Percentiles rank a stretch among this genome's conserved stretches.
Conservation (phyloP, 805 yeast genomes). For the Candida tammaniensis region DNA sequence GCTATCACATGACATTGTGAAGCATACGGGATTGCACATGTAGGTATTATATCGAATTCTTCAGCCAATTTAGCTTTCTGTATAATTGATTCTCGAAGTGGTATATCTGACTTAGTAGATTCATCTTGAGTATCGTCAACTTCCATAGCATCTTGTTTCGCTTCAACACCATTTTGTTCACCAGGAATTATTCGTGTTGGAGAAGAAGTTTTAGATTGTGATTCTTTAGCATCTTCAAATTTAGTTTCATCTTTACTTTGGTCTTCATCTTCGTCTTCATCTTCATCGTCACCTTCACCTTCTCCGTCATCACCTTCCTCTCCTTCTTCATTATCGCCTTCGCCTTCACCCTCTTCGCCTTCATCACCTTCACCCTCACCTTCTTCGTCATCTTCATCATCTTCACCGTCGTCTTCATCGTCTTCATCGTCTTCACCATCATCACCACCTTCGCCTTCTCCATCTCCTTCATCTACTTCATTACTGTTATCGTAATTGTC, state of each 20-base stretch:
- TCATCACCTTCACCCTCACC: constrained; percentile 17
- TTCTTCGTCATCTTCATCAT: constrained; percentile 17
- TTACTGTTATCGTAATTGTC: constrained; percentile 15
- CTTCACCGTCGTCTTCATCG: constrained; percentile 15
- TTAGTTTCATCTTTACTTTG: constrained; percentile 8
- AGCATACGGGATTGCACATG: constrained; percentile 83
- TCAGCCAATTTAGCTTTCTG: constrained; percentile 50
- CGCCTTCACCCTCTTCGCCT: constrained; percentile 18
- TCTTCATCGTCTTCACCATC: constrained; percentile 16
- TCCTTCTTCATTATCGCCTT: constrained; percentile 13
- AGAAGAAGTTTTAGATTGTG: constrained; percentile 2
- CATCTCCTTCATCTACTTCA: constrained; percentile 17
- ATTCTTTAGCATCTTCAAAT: constrained; percentile 10
- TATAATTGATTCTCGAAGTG: constrained; percentile 27
- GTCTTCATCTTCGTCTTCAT: constrained; percentile 16
- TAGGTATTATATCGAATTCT: constrained; percentile 71
- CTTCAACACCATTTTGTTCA: neutral
- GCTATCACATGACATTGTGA: constrained; percentile 76
- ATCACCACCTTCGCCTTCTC: constrained; percentile 15
- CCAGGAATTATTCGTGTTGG: constrained; percentile 4
- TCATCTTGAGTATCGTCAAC: constrained; percentile 4
- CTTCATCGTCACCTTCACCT: constrained; percentile 18
- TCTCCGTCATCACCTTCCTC: constrained; percentile 17
- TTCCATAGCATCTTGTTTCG: constrained; percentile 1
- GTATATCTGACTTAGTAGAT: constrained; percentile 6